phyloP scores from a whole-genome alignment of 2,329 filamentous ascomycete genomes.

The Fusarium graminum region DNA sequence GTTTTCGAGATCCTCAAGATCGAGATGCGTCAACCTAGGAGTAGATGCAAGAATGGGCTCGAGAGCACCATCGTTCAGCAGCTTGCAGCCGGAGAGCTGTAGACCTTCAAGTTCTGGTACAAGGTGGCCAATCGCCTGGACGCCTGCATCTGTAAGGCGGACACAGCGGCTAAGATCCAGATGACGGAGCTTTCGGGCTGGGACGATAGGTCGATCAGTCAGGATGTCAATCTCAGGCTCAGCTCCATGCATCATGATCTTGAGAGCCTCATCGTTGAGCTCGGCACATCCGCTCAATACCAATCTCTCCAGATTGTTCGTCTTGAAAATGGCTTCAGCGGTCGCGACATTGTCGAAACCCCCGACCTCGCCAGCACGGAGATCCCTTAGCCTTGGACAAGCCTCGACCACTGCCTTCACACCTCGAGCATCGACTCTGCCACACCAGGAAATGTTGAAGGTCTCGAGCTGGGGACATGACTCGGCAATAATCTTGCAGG shows the following conservation, averaged over 20 bases:
- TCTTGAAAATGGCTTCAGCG: slow-evolving; percentile 79
- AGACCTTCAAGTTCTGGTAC: slow-evolving; percentile 86
- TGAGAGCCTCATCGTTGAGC: slow-evolving; percentile 79
- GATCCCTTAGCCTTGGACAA: slow-evolving; percentile 80
- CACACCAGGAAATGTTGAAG: slow-evolving; percentile 94
- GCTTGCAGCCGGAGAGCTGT: slow-evolving; percentile 82
- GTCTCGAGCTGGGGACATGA: slow-evolving; percentile 85
- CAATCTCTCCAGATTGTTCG: slow-evolving; percentile 86
- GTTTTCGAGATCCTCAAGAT: slow-evolving; percentile 85
- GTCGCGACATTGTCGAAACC: slow-evolving; percentile 83
- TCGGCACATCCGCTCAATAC: slow-evolving; percentile 84
- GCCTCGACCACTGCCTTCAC: slow-evolving; percentile 78
- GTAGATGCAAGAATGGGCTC: slow-evolving; percentile 79
- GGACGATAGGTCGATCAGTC: slow-evolving; percentile 80
- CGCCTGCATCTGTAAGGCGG: slow-evolving; percentile 77
- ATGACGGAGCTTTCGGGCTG: slow-evolving; percentile 82
- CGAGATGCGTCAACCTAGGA: slow-evolving; percentile 84
- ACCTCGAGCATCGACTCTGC: slow-evolving; percentile 82
- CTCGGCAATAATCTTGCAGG: slow-evolving; percentile 86
- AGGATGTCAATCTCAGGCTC: slow-evolving; percentile 85
- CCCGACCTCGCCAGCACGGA: slow-evolving; percentile 83
- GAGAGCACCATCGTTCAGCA: slow-evolving; percentile 79
- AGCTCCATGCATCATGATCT: slow-evolving; percentile 79
- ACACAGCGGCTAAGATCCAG: slow-evolving; percentile 86
- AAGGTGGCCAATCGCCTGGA: slow-evolving; percentile 78